These are phyloP conservation scores for Aechmea fasciata DNA, from an alignment of 176 grass and related monocot genomes.

Conservation along the genomic window DNA sequence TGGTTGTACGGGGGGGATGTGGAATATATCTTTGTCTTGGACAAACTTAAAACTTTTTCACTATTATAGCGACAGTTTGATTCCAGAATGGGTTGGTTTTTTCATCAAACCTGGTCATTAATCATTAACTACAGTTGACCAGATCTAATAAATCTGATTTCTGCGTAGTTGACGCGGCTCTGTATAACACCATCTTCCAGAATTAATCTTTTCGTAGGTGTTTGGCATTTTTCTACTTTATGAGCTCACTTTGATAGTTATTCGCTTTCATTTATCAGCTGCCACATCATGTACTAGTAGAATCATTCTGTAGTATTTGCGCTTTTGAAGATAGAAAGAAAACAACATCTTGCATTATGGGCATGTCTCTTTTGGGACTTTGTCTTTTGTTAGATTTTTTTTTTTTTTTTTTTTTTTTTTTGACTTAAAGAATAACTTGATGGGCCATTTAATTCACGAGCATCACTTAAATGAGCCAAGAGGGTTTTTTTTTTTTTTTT, in stretches of 20 bases:
- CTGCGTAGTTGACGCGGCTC: too few relatives aligned
- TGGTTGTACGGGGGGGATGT: conserved; percentile 22
- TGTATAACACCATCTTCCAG: not conserved
- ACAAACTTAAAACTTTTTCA: not conserved
- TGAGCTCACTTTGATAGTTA: conserved; percentile 17
- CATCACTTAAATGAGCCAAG: conserved; percentile 5
- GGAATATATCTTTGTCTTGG: conserved; percentile 21
- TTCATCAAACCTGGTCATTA: too few relatives aligned
- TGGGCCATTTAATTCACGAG: conserved; percentile 12
- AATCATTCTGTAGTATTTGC: conserved; percentile 46
- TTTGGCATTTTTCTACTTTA: conserved; percentile 1
- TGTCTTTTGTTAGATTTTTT: conserved; percentile 29
- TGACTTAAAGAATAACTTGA: conserved; percentile 6
- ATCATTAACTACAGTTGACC: too few relatives aligned
- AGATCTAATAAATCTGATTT: too few relatives aligned
- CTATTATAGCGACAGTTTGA: conserved; percentile 12
- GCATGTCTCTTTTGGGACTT: conserved; percentile 27
- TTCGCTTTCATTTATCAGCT: not conserved
- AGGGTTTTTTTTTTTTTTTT: not conserved
- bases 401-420: conserved; percentile 5
- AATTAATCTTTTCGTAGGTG: not conserved
- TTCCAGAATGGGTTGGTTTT: not conserved
- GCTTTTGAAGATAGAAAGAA: conserved; percentile 25
- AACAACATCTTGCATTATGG: conserved; percentile 23
- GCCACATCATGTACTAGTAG: conserved; percentile 15